These are phyloP conservation scores for Magnaporthiopsis poae DNA, from an alignment of 2,329 filamentous ascomycete species.

Conservation along the genomic window DNA sequence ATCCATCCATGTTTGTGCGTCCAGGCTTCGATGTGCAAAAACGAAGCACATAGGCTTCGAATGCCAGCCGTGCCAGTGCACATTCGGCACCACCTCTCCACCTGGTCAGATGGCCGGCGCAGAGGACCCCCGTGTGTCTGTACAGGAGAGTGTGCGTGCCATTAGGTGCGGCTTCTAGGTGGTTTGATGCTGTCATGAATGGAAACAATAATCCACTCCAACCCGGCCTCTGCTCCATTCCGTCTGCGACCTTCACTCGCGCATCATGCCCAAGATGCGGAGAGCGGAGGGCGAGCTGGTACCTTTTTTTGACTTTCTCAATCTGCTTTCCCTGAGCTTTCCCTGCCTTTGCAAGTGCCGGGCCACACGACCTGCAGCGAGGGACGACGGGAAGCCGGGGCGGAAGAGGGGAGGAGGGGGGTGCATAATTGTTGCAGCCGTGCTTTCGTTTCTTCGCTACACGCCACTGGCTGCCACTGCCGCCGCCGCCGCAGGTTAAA, in stretches of 20 bases:
- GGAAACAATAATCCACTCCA: not conserved
- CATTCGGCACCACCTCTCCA: not conserved
- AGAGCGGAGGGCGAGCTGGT: not conserved
- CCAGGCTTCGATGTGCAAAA: not conserved
- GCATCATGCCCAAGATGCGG: not conserved
- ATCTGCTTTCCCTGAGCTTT: constrained; percentile 5
- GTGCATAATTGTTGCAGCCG: not conserved
- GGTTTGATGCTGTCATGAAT: not conserved
- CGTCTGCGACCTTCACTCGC: not conserved
- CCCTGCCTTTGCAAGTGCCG: constrained; percentile 6
- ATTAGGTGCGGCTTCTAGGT: not conserved
- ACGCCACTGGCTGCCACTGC: not conserved
- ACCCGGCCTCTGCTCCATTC: not conserved
- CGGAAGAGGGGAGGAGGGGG: not conserved
- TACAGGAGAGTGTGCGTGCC: not conserved
- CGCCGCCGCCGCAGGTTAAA: not conserved
- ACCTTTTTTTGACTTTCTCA: not conserved
- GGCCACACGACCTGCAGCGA: not conserved
- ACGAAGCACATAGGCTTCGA: not conserved
- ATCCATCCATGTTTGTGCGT: not conserved
- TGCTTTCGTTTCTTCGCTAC: not conserved
- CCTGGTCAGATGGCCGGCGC: not conserved
- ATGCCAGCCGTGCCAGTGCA: not conserved
- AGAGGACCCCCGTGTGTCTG: not conserved
- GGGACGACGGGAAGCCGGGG: not conserved